These are phyloP conservation scores for Aspergillus glaucus DNA, from an alignment of 2,329 filamentous ascomycete genomes.

Conservation along the genomic window DNA sequence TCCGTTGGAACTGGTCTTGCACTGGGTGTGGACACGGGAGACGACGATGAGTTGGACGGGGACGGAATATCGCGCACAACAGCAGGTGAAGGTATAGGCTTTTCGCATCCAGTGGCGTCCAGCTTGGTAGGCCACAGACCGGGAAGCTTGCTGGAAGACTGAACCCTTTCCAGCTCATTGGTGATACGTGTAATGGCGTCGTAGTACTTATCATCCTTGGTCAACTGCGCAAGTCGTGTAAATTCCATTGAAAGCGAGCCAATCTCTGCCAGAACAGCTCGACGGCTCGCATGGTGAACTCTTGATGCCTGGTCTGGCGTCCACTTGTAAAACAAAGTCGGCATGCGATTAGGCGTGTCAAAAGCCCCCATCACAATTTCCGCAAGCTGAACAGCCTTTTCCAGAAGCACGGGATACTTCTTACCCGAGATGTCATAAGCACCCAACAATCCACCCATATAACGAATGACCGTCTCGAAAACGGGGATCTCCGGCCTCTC, in stretches of 20 bases:
- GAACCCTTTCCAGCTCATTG: conserved; percentile 67
- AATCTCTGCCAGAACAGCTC: conserved; percentile 60
- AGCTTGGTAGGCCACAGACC: conserved; percentile 75
- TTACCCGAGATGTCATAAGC: conserved; percentile 81
- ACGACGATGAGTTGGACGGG: conserved; percentile 1
- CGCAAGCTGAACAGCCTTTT: conserved; percentile 72
- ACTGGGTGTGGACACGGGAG: conserved; percentile 4
- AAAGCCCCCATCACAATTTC: conserved; percentile 77
- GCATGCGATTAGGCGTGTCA: conserved; percentile 92
- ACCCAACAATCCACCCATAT: conserved; percentile 75
- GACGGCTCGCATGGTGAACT: conserved; percentile 54
- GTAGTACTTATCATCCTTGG: conserved; percentile 74
- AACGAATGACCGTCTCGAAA: conserved; percentile 88
- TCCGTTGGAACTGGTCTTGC: conserved; percentile 14
- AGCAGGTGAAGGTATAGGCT: conserved; percentile 15
- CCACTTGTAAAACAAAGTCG: conserved; percentile 74
- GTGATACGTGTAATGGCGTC: conserved; percentile 84
- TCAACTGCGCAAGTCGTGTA: conserved; percentile 80
- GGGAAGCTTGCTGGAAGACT: conserved; percentile 63
- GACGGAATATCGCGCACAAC: conserved; percentile 4
- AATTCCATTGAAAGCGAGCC: conserved; percentile 83
- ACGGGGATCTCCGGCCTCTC: conserved; percentile 67
- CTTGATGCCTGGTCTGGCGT: conserved; percentile 58
- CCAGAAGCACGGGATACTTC: conserved; percentile 61
- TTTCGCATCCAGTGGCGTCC: conserved; percentile 73